Base-by-base conservation (phyloP, 2,329 filamentous ascomycete species). In the Samsoniella hepiali region DNA sequence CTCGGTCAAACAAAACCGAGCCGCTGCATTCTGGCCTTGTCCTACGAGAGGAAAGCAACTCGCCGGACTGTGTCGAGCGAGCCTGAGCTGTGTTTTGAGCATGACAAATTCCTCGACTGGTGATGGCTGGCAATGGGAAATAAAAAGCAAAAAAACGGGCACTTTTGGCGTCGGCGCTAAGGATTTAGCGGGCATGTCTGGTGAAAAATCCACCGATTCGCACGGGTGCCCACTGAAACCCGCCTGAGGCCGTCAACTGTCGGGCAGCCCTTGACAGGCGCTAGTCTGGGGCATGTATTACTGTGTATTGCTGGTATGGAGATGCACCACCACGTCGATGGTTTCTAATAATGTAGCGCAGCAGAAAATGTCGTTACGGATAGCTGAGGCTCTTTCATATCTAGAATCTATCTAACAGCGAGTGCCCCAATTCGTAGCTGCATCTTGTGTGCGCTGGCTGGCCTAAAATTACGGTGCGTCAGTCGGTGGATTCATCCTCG, bases 111-210 rank as follows among this genome's bases (percentile, higher is more conserved):
- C 13, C 34, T 27, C 8, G 45, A n/a, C 34, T 27, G 11, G 17
- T 31, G 11, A 10, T 5, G 38, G 38, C 38, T 40, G 38, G 38
- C 38, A 9, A 34, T 17, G 8, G 27, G 15, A 44, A 57, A 32
- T 3, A 22, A 57, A 57, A 45, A 45, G 27, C 22, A 44, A 54
- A 54, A n/a, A 57, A 57, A 22, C 22, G 27, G 38, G 29, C 54
- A 57, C 45, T 42, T 17, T 56, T 44, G 54, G 54, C 40, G 38
- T 45, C n/a, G 54, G 29, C 54, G 38, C 38, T 45, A 42, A n/a
- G 13, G 29, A 17, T 27, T 13, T 10, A 29, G 34, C 34, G 34
- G 15, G 15, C 45, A 15, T 13, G 29, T 27, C 45, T 27, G 45
- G 27, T 49, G 45, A 31, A 29, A 31, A 49, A 7, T 31, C 45